phyloP scores from a whole-genome alignment of 2,329 filamentous ascomycete species.

The Pestalotiopsis sp. region DNA sequence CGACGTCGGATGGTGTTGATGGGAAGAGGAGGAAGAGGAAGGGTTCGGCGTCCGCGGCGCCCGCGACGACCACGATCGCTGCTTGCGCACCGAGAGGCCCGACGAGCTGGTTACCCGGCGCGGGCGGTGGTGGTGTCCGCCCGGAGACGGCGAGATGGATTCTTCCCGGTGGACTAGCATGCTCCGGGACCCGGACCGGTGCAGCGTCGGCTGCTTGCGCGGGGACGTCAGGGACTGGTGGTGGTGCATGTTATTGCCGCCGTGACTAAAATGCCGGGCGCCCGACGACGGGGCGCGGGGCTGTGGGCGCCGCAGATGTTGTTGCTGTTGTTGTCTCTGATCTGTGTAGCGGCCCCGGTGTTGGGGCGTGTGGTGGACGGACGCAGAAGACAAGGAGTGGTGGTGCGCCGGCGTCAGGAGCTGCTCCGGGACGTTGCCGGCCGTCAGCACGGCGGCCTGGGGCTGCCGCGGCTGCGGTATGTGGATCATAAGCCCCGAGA shows the following conservation, averaged over 20 bases:
- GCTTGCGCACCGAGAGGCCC: constrained; percentile 33
- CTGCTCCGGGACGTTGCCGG: constrained; percentile 23
- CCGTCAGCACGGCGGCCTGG: constrained; percentile 37
- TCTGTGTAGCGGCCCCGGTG: constrained; percentile 27
- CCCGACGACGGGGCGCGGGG: constrained; percentile 56
- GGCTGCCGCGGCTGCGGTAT: constrained; percentile 48
- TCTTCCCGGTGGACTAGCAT: constrained; percentile 24
- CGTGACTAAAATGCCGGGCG: constrained; percentile 41
- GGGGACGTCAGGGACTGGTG: constrained; percentile 30
- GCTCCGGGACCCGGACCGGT: constrained; percentile 27
- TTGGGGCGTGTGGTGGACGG: not conserved
- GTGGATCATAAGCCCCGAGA: constrained; percentile 52
- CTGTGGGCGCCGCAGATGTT: constrained; percentile 43
- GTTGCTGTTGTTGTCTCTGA: constrained; percentile 40
- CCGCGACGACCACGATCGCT: constrained; percentile 34
- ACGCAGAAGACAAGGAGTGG: not conserved
- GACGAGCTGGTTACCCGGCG: constrained; percentile 21
- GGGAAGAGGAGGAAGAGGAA: not conserved
- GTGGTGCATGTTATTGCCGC: constrained; percentile 11
- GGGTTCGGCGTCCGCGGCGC: constrained; percentile 13
- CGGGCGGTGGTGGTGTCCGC: constrained; percentile 18
- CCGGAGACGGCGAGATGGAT: constrained; percentile 39
- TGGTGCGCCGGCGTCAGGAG: constrained; percentile 5
- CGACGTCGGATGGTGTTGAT: too few species aligned
- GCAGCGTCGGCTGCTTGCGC: constrained; percentile 40